Percentiles rank a stretch among this genome's conserved stretches.
These are phyloP conservation scores for Candida vaughaniae DNA, from an alignment of 805 yeast species.

Conservation along the genomic window DNA sequence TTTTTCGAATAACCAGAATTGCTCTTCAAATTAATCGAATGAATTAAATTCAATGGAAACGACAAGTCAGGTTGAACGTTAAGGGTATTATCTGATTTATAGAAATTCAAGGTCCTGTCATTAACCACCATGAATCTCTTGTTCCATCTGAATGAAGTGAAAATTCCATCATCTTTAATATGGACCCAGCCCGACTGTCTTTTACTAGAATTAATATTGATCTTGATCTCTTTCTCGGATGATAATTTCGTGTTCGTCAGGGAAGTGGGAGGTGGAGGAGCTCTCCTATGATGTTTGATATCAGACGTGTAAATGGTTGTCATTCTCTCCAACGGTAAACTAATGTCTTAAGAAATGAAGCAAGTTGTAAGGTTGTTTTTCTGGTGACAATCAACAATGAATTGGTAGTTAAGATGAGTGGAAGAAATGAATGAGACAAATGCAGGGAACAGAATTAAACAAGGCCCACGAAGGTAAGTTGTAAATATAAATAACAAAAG, in stretches of 20 bases:
- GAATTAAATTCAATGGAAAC: constrained; percentile 38
- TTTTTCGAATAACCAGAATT: constrained; percentile 36
- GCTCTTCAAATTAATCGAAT: constrained; percentile 60
- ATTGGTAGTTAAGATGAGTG: too few relatives aligned
- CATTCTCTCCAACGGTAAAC: too few relatives aligned
- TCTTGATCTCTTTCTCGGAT: not conserved
- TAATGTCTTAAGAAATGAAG: too few relatives aligned
- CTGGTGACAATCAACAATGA: too few relatives aligned
- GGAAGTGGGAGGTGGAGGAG: constrained; percentile 42
- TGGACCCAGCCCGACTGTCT: constrained; percentile 79
- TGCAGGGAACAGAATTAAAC: too few relatives aligned
- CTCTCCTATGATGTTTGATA: constrained; percentile 40
- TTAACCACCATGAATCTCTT: constrained; percentile 77
- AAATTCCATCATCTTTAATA: constrained; percentile 83
- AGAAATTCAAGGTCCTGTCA: constrained; percentile 73
- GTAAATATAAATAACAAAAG: too few relatives aligned
- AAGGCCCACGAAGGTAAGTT: too few relatives aligned
- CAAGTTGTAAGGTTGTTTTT: too few relatives aligned
- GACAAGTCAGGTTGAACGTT: constrained; percentile 44
- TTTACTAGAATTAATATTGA: constrained; percentile 26
- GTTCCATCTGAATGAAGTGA: constrained; percentile 89
- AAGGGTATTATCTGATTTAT: constrained; percentile 56
- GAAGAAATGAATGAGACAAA: too few relatives aligned
- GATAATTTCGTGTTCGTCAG: not conserved
- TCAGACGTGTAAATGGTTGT: constrained; percentile 41